Percentiles rank a stretch among this genome's conserved stretches.
Conservation (phyloP, 2,329 filamentous ascomycete genomes). For the Thielaviopsis punctulata region DNA sequence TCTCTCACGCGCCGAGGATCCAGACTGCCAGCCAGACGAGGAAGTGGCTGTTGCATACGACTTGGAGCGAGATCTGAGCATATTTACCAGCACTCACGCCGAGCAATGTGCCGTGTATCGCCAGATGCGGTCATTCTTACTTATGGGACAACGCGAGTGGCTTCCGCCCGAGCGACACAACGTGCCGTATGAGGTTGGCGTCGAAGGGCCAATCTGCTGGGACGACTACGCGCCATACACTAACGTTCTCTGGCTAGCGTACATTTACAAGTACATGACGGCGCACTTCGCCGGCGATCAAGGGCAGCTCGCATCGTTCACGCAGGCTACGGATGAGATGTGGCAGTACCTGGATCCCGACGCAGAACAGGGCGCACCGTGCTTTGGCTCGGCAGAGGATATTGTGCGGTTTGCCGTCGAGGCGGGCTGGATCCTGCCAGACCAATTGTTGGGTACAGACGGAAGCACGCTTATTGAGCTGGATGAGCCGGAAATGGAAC, state of each 20-base stretch:
- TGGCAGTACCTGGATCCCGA: slow-evolving; percentile 36
- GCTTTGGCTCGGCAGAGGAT: slow-evolving; percentile 38
- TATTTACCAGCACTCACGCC: slow-evolving; percentile 44
- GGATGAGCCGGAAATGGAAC: neutral
- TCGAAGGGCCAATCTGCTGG: slow-evolving; percentile 31
- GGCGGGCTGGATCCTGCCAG: slow-evolving; percentile 37
- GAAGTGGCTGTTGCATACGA: slow-evolving; percentile 34
- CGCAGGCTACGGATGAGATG: slow-evolving; percentile 31
- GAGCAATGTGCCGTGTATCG: slow-evolving; percentile 44
- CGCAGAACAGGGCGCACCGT: slow-evolving; percentile 28
- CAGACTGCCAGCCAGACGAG: slow-evolving; percentile 19
- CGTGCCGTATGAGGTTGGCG: slow-evolving; percentile 30
- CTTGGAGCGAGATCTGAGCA: slow-evolving; percentile 39
- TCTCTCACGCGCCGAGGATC: slow-evolving; percentile 38
- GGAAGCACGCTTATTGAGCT: slow-evolving; percentile 17
- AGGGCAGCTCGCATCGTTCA: slow-evolving; percentile 29
- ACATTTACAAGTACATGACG: slow-evolving; percentile 38
- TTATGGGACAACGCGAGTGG: slow-evolving; percentile 32
- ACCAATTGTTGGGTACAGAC: slow-evolving; percentile 28
- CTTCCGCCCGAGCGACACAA: slow-evolving; percentile 30
- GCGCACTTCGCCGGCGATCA: slow-evolving; percentile 29
- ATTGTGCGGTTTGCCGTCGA: slow-evolving; percentile 40
- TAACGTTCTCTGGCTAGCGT: slow-evolving; percentile 48
- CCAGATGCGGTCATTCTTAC: slow-evolving; percentile 41
- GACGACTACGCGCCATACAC: slow-evolving; percentile 39